Evolutionary conservation across 176 grass and related monocot genomes (phyloP), one percentile per base, ranked within the genome.

Genomic region (Phyllostachys edulis): DNA sequence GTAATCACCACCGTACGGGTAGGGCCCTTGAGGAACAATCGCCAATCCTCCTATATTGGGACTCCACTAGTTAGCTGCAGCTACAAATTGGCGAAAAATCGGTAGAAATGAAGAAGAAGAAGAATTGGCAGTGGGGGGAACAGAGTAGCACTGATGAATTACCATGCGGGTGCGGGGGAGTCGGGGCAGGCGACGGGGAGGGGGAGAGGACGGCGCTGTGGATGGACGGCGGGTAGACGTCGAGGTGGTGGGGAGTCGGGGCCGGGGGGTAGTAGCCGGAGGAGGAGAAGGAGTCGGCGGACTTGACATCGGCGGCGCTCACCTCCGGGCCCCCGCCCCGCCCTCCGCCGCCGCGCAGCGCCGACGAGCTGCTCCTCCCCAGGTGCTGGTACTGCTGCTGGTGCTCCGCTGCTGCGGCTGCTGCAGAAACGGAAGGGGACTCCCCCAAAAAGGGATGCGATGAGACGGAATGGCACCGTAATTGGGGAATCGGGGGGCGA

Each of bases 241-340:
- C 63, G 51, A 88, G 68, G 65, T 51, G 56, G 50, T 42, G 66
- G n/a, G 71, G 15, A 36, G 6, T 62, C 38, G 73, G 56, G 11
- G 21, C 65, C 55, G 37, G 26, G 5, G 46, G 27, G 12, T 78
- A 78, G 47, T 45, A 55, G 60, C 13, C 42, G 36, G 76, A 7
- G 44, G 90, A 90, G 74, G 91, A 94, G 80, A 97, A 88, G 59
- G 81, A 64, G 70, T 92, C 82, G 13, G 90, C 96, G n/a, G 90
- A 86, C 90, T 51, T 86, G 24, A 95, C 87, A 67, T 98, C 96
- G 21, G 89, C 92, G 1, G 88, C 84, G 85, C 89, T 95, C n/a
- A 98, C 83, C 77, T 82, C 81, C 36, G 88, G 73, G 15, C 92
- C 89, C 50, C 79, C 71, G 17, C 68, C 46, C 73, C 79, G 47